Evolutionary conservation across 1,139 yeast genomes (phyloP).

Genomic region (Pichia sp.): DNA sequence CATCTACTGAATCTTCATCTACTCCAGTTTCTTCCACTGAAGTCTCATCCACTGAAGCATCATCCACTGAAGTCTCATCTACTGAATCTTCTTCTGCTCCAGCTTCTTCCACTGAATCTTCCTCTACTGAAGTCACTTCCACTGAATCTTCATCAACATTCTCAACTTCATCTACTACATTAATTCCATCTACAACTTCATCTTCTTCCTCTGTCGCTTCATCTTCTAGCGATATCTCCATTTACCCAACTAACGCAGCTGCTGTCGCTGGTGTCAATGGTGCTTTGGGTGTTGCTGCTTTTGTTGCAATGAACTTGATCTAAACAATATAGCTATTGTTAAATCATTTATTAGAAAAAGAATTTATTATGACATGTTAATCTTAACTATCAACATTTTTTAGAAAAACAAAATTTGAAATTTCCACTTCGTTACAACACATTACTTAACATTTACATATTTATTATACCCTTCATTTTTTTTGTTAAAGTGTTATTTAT

Average conservation of each 20-base stretch:
- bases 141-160: conserved; percentile 2
- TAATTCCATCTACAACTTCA: not conserved
- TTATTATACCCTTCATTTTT: too few relatives aligned
- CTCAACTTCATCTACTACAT: not conserved
- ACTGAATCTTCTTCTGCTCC: conserved; percentile 8
- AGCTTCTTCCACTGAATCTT: conserved; percentile 11
- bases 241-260: not conserved
- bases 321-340: not conserved
- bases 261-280: conserved; percentile 9
- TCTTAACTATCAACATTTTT: too few relatives aligned
- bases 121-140: conserved; percentile 14
- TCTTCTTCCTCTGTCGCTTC: not conserved
- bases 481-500: too few relatives aligned
- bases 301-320: conserved; percentile 9
- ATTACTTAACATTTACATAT: too few relatives aligned
- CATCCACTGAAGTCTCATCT: conserved; percentile 6
- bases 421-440: too few relatives aligned
- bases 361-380: too few relatives aligned
- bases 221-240: not conserved
- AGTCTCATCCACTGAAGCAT: conserved; percentile 7
- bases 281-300: conserved; percentile 10
- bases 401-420: too few relatives aligned
- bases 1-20: conserved; percentile 9
- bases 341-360: conserved; percentile 2
- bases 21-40: conserved; percentile 6